Base-by-base conservation (phyloP, 2,329 filamentous ascomycete species). In the Monosporascus sp. region DNA sequence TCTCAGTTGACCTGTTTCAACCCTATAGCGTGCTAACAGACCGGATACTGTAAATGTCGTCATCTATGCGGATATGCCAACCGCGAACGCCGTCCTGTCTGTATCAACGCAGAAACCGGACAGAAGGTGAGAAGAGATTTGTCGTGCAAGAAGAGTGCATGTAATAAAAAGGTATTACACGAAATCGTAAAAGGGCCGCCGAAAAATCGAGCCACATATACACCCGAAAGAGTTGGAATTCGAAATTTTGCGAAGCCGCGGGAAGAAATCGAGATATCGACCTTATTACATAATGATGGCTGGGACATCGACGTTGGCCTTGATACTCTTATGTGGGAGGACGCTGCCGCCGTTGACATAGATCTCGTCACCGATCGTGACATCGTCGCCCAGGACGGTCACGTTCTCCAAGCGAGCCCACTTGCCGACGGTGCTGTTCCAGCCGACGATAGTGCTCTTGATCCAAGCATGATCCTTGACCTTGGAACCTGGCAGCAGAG, bases 381-480 rank as follows among this genome's bases (percentile, higher is more conserved):
- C 93, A 70, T 99, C 93, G 75, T 99, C 94, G 62, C 93, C 94
- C 20, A 99, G 83, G 51, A 99, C 93, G n/a, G 90, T 93, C 43
- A 97, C 92, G 69, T 99, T 99, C 81, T 99, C 94, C 60, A 97
- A 79, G 62, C 93, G 88, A 55, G 93, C 93, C 93, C 93, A 99
- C 70, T 88, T 89, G 69, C 93, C 93, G 53, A 99, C 91, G 37
- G 85, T 88, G 78, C 91, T 96, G 82, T 97, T 96, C 93, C 93
- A 99, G 68, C 93, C 93, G 51, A 97, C 91, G 71, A 99, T 97
- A 65, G 93, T 94, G 70, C 89, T 95, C 85, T 97, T 97, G 73
- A 99, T 84, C 93, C 93, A 97, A 48, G 94, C 94, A 72, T 99
- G 93, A 71, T 99, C 94, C 82, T 97, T 97, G 74, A 97, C 87